phyloP scores from a whole-genome alignment of 371 early-diverging fungal species.

The Rhizopus delemar region DNA sequence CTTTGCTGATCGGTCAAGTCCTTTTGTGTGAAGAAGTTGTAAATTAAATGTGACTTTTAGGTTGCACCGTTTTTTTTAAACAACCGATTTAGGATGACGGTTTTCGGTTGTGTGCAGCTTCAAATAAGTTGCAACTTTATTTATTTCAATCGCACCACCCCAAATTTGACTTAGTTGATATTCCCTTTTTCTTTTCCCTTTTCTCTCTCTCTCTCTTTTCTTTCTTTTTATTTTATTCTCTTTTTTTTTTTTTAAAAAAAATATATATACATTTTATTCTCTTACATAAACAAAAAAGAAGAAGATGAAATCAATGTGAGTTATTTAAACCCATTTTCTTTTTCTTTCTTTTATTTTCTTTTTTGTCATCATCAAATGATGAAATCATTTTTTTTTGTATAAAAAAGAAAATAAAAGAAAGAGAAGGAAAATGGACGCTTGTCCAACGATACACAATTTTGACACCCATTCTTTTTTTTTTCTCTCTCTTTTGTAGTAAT shows the following conservation, averaged over 20 bases:
- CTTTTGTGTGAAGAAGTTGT: too few relatives aligned
- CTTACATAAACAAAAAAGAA: neutral
- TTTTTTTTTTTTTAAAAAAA: neutral
- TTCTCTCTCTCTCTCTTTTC: neutral
- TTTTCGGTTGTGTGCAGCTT: neutral
- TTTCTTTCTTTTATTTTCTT: neutral
- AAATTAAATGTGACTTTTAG: neutral
- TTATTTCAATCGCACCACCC: neutral
- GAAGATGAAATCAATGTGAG: conserved; percentile 22
- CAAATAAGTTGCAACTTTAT: neutral
- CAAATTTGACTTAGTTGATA: neutral
- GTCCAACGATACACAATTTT: conserved; percentile 37
- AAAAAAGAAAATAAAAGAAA: conserved; percentile 13
- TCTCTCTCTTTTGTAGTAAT: conserved; percentile 8
- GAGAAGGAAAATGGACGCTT: conserved; percentile 13
- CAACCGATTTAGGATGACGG: too few relatives aligned
- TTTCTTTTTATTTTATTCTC: neutral
- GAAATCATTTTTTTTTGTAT: neutral
- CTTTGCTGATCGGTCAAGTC: too few relatives aligned
- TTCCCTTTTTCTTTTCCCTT: neutral
- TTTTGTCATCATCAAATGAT: conserved; percentile 3
- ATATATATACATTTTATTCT: neutral
- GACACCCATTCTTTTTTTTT: conserved; percentile 21
- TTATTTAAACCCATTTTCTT: conserved; percentile 2
- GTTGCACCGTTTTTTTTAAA: too few relatives aligned